Evolutionary conservation across 2,329 filamentous ascomycete genomes (phyloP).

Genomic region (Sarocladium kiliense): DNA sequence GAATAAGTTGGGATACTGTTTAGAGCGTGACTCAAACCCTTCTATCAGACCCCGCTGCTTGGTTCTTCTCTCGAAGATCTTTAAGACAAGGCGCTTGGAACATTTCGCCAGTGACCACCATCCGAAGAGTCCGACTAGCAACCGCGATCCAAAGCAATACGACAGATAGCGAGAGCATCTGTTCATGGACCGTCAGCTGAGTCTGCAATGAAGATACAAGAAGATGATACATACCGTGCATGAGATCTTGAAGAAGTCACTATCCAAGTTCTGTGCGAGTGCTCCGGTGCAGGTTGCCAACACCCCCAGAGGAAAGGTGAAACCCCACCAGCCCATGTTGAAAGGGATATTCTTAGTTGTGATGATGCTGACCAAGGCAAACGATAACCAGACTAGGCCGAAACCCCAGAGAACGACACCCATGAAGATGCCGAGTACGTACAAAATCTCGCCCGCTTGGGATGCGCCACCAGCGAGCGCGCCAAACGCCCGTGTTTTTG

Average conservation of each 20-base stretch:
- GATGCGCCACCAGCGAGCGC: conserved; percentile 28
- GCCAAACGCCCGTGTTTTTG: conserved; percentile 37
- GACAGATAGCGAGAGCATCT: conserved; percentile 36
- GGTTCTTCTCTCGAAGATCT: conserved; percentile 28
- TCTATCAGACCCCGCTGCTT: conserved; percentile 20
- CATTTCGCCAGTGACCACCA: conserved; percentile 34
- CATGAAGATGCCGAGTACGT: conserved; percentile 48
- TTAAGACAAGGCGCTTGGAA: conserved; percentile 40
- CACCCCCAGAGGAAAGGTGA: conserved; percentile 42
- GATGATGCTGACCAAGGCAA: conserved; percentile 35
- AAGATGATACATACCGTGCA: conserved; percentile 24
- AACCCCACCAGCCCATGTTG: conserved; percentile 44
- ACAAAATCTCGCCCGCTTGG: conserved; percentile 40
- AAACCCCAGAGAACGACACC: conserved; percentile 41
- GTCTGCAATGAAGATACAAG: background rate
- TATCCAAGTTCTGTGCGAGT: conserved; percentile 35
- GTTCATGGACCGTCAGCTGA: conserved; percentile 10
- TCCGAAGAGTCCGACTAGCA: conserved; percentile 29
- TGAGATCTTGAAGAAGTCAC: conserved; percentile 36
- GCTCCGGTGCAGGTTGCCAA: conserved; percentile 34
- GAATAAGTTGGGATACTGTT: too few relatives aligned
- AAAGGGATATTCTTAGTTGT: conserved; percentile 37
- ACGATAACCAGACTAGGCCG: conserved; percentile 37
- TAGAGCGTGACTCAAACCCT: too few relatives aligned
- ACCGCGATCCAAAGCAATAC: conserved; percentile 38